These are phyloP conservation scores for Capillidium heterosporum DNA, from an alignment of 371 early-diverging fungal genomes.

Conservation along the genomic window DNA sequence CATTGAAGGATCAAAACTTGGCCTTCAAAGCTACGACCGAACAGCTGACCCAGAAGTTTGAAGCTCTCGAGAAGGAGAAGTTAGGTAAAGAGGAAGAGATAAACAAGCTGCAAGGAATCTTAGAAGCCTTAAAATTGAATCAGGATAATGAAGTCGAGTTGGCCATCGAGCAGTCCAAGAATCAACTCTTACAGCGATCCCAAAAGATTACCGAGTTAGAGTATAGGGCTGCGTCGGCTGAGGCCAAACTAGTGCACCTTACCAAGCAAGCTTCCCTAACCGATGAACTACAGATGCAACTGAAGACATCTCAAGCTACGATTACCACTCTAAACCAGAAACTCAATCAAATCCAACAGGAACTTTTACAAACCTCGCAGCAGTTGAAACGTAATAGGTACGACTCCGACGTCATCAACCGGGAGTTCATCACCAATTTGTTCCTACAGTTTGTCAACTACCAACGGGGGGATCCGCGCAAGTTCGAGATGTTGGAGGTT, in stretches of 20 bases:
- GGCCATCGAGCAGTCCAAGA: not conserved
- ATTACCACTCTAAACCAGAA: not conserved
- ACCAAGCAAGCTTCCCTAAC: not conserved
- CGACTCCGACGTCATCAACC: not conserved
- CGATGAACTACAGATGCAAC: not conserved
- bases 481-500: slow-evolving; percentile 2
- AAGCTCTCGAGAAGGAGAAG: not conserved
- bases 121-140: not conserved
- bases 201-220: slow-evolving; percentile 2
- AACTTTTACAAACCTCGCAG: not conserved
- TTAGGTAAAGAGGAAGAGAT: not conserved
- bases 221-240: not conserved
- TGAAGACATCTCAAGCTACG: not conserved
- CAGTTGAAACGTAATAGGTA: not conserved
- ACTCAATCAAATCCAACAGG: not conserved
- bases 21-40: not conserved
- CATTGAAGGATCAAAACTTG: not conserved
- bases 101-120: not conserved
- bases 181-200: not conserved
- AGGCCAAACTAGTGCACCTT: not conserved
- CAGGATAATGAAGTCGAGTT: not conserved
- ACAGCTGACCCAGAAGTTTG: not conserved
- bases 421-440: not conserved
- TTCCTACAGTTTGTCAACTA: not conserved
- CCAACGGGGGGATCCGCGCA: not conserved